These are phyloP conservation scores for Lophiostoma macrostomum DNA, from an alignment of 495 filamentous ascomycete species.

Conservation along the genomic window DNA sequence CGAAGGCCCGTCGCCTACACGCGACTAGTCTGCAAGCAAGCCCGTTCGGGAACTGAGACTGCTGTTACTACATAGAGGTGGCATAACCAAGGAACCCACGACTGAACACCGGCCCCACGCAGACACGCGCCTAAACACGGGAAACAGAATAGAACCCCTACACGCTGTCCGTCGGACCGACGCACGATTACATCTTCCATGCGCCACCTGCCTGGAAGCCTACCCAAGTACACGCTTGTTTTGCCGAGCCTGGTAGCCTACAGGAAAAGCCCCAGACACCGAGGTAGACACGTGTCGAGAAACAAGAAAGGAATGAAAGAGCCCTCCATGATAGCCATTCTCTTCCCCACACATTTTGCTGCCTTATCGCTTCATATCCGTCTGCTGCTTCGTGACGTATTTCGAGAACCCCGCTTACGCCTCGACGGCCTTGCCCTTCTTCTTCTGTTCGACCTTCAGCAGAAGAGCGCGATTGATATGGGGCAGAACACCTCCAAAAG, in stretches of 20 bases:
- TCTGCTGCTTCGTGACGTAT: no score
- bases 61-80: constrained; percentile 8
- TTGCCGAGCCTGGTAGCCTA: not conserved
- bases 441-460: constrained; percentile 99
- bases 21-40: not conserved
- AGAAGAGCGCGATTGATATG: constrained; percentile 98
- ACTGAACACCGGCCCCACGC: constrained; percentile 1
- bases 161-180: no score
- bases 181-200: no score
- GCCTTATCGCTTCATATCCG: not conserved
- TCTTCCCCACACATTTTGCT: not conserved
- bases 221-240: not conserved
- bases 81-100: not conserved
- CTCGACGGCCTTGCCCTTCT: constrained; percentile 73
- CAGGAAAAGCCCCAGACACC: not conserved
- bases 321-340: not conserved
- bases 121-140: not conserved
- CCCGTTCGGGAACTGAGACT: not conserved
- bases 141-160: no score
- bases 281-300: not conserved
- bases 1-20: not conserved
- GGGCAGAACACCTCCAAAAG: constrained; percentile 95
- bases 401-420: constrained; percentile 25
- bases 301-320: constrained; percentile 2
- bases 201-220: no score